These are phyloP conservation scores for Phytophthora hybrid DNA, from an alignment of 352 stramenopile genomes.

Conservation along the genomic window DNA sequence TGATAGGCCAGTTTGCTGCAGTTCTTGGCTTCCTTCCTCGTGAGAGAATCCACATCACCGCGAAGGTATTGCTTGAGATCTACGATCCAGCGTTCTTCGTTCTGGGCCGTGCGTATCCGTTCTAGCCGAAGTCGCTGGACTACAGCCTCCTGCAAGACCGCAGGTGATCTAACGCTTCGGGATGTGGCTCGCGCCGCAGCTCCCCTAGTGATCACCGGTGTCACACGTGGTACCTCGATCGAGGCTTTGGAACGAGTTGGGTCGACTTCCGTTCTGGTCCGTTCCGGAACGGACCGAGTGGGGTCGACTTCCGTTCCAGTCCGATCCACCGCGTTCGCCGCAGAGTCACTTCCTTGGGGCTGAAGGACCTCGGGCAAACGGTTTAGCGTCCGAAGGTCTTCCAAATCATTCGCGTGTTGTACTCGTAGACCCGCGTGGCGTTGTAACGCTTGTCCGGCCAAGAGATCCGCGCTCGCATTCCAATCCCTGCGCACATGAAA, in stretches of 20 bases:
- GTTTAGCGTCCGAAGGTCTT: not conserved
- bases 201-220: too few relatives aligned
- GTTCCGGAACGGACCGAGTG: not conserved
- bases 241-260: not conserved
- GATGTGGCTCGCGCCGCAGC: too few relatives aligned
- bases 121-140: conserved; percentile 2
- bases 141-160: not conserved
- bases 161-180: too few relatives aligned
- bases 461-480: conserved; percentile 12
- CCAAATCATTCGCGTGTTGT: not conserved
- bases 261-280: not conserved
- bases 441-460: not conserved
- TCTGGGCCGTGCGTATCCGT: conserved; percentile 1
- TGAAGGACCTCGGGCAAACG: not conserved
- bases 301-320: too few relatives aligned
- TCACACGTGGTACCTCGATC: not conserved
- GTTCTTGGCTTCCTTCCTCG: not conserved
- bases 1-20: not conserved
- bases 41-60: not conserved
- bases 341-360: too few relatives aligned
- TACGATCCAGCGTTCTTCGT: conserved; percentile 7
- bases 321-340: too few relatives aligned
- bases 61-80: conserved; percentile 11
- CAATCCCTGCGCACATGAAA: conserved; percentile 12
- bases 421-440: not conserved